phyloP scores from a whole-genome alignment of 345 rosid species.

The Acer campestre region DNA sequence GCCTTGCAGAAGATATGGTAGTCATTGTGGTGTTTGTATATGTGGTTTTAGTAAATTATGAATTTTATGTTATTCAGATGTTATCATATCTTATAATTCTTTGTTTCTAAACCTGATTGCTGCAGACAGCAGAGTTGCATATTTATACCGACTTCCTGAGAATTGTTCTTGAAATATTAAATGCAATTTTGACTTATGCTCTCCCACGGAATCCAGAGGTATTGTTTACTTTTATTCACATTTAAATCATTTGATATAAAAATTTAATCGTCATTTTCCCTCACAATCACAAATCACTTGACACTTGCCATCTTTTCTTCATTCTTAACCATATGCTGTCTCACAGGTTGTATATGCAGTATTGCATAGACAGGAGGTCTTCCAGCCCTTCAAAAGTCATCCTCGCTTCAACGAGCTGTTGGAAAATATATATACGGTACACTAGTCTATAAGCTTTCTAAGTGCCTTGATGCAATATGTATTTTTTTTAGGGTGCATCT shows the following conservation, averaged over 20 bases:
- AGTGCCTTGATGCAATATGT: background rate
- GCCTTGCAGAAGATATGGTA: constrained; percentile 80
- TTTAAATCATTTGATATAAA: background rate
- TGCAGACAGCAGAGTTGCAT: constrained; percentile 91
- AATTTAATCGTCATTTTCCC: background rate
- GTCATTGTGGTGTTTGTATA: constrained; percentile 20
- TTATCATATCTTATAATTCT: constrained; percentile 12
- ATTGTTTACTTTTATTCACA: constrained; percentile 5
- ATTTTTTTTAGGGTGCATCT: background rate
- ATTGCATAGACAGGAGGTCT: constrained; percentile 97
- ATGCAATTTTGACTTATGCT: constrained; percentile 92
- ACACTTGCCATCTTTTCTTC: background rate
- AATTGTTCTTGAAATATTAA: constrained; percentile 91
- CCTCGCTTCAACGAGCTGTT: constrained; percentile 89
- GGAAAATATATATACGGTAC: constrained; percentile 83
- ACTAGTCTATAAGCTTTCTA: constrained; percentile 5
- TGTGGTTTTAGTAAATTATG: constrained; percentile 5
- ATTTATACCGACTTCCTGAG: constrained; percentile 95
- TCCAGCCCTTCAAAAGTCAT: constrained; percentile 85
- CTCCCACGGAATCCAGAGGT: constrained; percentile 98
- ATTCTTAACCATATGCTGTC: constrained; percentile 10
- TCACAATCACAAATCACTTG: background rate
- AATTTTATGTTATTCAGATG: constrained; percentile 9
- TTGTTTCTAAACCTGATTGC: constrained; percentile 18
- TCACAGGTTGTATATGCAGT: constrained; percentile 88